A percentile compares a stretch with the other conserved stretches of the same genome.
These are phyloP conservation scores for Ustilago loliicola DNA, from an alignment of 1,284 basidiomycete species.

Conservation along the genomic window DNA sequence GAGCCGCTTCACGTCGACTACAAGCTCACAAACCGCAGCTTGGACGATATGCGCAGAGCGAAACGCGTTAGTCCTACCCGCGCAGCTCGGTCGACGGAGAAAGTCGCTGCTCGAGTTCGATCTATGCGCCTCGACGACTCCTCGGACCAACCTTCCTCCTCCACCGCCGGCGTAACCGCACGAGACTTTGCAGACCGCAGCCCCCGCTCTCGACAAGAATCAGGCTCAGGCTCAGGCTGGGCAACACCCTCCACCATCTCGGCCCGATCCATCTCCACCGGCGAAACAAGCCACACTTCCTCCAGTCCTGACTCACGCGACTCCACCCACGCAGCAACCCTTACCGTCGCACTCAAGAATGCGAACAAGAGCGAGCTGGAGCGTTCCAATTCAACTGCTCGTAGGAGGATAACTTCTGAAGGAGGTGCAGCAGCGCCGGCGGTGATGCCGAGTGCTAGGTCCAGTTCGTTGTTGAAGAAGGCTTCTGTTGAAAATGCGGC, in stretches of 20 bases:
- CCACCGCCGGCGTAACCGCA: background rate
- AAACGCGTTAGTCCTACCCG: background rate
- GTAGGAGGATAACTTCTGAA: background rate
- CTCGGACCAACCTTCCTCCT: background rate
- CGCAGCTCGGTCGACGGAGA: slow-evolving; percentile 8
- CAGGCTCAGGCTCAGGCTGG: slow-evolving; percentile 35
- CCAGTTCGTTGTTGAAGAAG: slow-evolving; percentile 22
- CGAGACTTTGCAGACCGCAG: slow-evolving; percentile 12
- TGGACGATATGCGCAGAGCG: slow-evolving; percentile 17
- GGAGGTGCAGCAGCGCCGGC: background rate
- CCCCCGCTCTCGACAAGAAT: slow-evolving; percentile 18
- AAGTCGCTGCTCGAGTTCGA: slow-evolving; percentile 9
- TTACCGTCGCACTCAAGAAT: slow-evolving; percentile 17
- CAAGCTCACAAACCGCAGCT: slow-evolving; percentile 21
- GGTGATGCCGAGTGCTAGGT: slow-evolving; percentile 7
- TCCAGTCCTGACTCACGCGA: slow-evolving; percentile 18
- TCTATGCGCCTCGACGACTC: slow-evolving; percentile 21
- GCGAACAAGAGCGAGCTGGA: slow-evolving; percentile 16
- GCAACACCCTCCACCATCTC: slow-evolving; percentile 39
- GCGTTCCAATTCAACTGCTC: background rate
- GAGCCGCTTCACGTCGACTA: slow-evolving; percentile 41
- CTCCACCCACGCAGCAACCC: slow-evolving; percentile 15
- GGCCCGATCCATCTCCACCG: slow-evolving; percentile 33
- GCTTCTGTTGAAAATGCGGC: background rate
- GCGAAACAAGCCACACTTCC: slow-evolving; percentile 35